These are phyloP conservation scores for Lasiosphaeris hirsuta DNA, from an alignment of 495 filamentous ascomycete species.

Conservation along the genomic window DNA sequence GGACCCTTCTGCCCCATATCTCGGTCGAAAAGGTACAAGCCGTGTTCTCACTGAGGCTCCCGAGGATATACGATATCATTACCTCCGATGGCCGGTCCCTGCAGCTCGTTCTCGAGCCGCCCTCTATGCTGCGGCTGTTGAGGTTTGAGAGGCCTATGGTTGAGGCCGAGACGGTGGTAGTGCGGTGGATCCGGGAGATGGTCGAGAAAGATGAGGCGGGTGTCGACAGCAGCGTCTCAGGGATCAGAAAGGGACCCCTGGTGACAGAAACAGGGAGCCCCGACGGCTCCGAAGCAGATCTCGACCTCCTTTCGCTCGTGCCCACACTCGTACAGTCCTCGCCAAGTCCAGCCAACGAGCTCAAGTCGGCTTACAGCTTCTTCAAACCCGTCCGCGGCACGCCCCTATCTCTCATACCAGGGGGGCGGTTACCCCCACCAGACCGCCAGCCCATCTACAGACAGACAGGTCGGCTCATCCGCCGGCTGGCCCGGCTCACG, in stretches of 20 bases:
- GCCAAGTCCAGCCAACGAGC: constrained; percentile 10
- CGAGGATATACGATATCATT: constrained; percentile 33
- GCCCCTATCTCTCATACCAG: constrained; percentile 25
- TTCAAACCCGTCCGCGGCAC: constrained; percentile 25
- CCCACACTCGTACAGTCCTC: constrained; percentile 35
- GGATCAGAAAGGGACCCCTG: not conserved
- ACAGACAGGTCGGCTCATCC: constrained; percentile 35
- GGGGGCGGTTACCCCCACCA: constrained; percentile 8
- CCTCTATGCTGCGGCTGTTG: constrained; percentile 35
- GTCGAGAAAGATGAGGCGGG: not conserved
- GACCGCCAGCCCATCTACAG: constrained; percentile 27
- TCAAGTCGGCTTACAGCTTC: constrained; percentile 31
- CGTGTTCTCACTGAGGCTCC: constrained; percentile 29
- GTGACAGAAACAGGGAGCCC: not conserved
- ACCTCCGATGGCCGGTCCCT: constrained; percentile 33
- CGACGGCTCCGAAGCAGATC: not conserved
- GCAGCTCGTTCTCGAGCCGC: constrained; percentile 35
- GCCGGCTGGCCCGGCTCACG: constrained; percentile 28
- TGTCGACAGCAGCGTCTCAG: not conserved
- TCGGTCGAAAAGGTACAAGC: constrained; percentile 28
- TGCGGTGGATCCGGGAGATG: constrained; percentile 29
- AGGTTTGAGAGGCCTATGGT: constrained; percentile 37
- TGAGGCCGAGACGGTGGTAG: constrained; percentile 30
- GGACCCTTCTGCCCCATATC: constrained; percentile 18
- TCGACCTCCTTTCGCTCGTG: constrained; percentile 20